A percentile compares a stretch with the other conserved stretches of the same genome.
These are phyloP conservation scores for Starmera quercuum DNA, from an alignment of 805 yeast species.

Conservation along the genomic window DNA sequence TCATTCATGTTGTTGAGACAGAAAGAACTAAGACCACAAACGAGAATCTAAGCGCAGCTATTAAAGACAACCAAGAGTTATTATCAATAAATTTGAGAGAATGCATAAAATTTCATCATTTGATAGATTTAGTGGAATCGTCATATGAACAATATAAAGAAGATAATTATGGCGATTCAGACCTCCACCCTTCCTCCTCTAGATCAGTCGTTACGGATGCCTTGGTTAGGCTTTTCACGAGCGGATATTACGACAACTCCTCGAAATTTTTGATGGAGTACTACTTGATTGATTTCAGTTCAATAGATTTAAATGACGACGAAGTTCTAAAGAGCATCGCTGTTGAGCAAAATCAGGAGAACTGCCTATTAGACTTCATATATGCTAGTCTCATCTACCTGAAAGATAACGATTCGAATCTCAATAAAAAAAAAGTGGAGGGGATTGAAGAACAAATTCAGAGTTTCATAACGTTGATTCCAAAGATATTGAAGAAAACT, in stretches of 20 bases:
- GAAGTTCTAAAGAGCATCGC: constrained; percentile 23
- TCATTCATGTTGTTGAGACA: constrained; percentile 37
- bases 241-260: constrained; percentile 19
- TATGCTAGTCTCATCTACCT: constrained; percentile 26
- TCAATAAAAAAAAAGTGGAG: constrained; percentile 5
- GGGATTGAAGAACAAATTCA: constrained; percentile 9
- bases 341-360: constrained; percentile 19
- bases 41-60: constrained; percentile 26
- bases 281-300: constrained; percentile 36
- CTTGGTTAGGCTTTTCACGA: constrained; percentile 8
- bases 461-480: constrained; percentile 4
- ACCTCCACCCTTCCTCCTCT: no score
- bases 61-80: constrained; percentile 18
- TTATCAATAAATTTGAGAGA: constrained; percentile 21
- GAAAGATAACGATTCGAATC: constrained; percentile 3
- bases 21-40: constrained; percentile 29
- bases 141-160: constrained; percentile 6
- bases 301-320: constrained; percentile 22
- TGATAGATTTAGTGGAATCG: not conserved
- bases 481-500: constrained; percentile 8
- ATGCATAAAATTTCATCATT: constrained; percentile 16
- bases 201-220: constrained; percentile 6
- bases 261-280: constrained; percentile 36
- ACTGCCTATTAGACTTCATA: constrained; percentile 28
- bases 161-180: not conserved